Base-by-base conservation (phyloP, 2,329 filamentous ascomycete genomes). In the Diaporthe batatas region DNA sequence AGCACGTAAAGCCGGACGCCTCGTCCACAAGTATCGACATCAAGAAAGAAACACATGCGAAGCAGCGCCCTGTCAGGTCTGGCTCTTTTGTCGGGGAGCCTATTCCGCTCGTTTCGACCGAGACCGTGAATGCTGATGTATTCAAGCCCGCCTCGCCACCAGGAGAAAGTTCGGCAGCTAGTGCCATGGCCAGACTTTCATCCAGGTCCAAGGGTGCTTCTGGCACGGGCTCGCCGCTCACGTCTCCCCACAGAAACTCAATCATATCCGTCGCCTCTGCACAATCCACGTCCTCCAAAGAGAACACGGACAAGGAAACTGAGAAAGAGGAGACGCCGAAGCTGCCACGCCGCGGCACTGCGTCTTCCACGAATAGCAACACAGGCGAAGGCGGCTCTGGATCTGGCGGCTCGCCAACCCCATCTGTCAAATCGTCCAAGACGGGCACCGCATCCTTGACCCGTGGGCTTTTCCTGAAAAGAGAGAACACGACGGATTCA, bases 181-280 rank as follows among this genome's bases (percentile, higher is more conserved):
- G 85, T 75, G 86, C 88, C 34, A 94, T 95, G 86, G 91, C 91
- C 70, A 91, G 90, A 51, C 84, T 94, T 51, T 90, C 92, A n/a
- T 88, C 85, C 23, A 86, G 89, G 23, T 90, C 92, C 0, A 86
- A 89, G 47, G 85, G 88, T n/a, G 80, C 82, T 29, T 86, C 87
- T 72, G 83, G 47, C 82, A 83, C 59, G 86, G 85, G 57, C 83
- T 85, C 34, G 78, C 80, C 78, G 54, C 79, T 76, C 75, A 83
- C 78, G 68, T 81, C 75, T 55, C 82, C 77, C 72, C 79, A 74
- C 72, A 83, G 80, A 75, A 79, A 78, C 36, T 83, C 80, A 73
- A 82, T 82, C 14, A 76, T 80, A 5, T 82, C 82, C 5, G 83
- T 83, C 62, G 77, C 79, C 29, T 83, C 84, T 18, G 88, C 84